Evolutionary conservation across 83 land plant species (phyloP).

Genomic region (Thuja plicata): DNA sequence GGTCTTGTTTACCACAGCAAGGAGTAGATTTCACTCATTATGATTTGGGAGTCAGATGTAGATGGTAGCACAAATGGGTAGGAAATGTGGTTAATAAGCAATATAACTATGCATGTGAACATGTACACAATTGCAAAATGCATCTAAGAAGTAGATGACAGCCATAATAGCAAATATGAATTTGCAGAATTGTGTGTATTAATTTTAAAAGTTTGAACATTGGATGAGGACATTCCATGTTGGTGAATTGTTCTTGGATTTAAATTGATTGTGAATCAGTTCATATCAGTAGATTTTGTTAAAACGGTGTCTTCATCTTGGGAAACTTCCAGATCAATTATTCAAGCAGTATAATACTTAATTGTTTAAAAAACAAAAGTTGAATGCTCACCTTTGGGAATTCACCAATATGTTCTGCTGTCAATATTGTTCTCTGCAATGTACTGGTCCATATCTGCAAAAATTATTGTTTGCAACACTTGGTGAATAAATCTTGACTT

Average conservation of each 20-base stretch:
- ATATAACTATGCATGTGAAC: not conserved
- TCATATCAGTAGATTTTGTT: too few species aligned
- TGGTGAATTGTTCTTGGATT: not conserved
- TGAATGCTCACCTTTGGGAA: constrained; percentile 81
- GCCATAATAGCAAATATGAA: not conserved
- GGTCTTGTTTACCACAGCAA: not conserved
- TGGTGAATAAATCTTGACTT: not conserved
- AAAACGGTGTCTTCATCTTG: too few species aligned
- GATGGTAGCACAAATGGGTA: not conserved
- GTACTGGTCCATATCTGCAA: constrained; percentile 99
- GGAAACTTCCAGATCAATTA: not conserved
- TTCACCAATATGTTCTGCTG: constrained; percentile 85
- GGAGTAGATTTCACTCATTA: not conserved
- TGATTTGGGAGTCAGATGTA: not conserved
- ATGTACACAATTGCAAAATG: not conserved
- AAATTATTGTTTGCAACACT: not conserved
- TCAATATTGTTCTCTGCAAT: constrained; percentile 84
- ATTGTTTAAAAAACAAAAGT: not conserved
- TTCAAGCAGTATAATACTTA: not conserved
- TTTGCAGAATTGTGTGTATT: not conserved
- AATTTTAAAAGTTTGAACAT: not conserved
- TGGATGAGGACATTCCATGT: not conserved
- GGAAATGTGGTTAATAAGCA: not conserved
- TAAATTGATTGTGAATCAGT: not conserved
- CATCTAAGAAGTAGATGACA: not conserved